phyloP scores from a whole-genome alignment of 2,329 filamentous ascomycete species.

The Basipetospora chlamydospora region DNA sequence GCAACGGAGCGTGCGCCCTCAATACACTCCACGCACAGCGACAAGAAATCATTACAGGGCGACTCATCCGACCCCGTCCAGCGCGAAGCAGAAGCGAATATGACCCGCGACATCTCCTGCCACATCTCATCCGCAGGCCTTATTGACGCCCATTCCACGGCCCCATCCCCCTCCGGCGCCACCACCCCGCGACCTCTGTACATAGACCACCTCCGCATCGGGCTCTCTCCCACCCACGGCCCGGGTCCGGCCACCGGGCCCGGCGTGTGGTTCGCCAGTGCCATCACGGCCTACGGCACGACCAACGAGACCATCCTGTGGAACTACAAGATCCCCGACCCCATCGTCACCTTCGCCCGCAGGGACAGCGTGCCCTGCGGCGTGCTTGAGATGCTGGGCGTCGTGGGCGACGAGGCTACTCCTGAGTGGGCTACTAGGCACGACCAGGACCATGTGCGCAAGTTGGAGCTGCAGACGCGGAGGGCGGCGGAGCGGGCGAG shows the following conservation, averaged over 20 bases:
- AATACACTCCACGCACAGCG: background rate
- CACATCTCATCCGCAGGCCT: constrained; percentile 34
- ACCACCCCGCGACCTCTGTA: constrained; percentile 24
- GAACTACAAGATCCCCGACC: constrained; percentile 43
- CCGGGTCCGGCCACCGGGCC: constrained; percentile 16
- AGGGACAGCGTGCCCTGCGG: constrained; percentile 43
- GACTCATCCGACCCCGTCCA: constrained; percentile 20
- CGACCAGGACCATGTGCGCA: constrained; percentile 18
- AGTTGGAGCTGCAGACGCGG: constrained; percentile 21
- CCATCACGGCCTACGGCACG: constrained; percentile 39
- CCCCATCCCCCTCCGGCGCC: constrained; percentile 11
- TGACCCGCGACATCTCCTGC: constrained; percentile 24
- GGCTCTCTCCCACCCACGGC: too few relatives aligned
- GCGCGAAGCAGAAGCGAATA: constrained; percentile 15
- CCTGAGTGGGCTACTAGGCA: constrained; percentile 38
- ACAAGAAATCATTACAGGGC: background rate
- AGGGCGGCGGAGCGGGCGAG: constrained; percentile 23
- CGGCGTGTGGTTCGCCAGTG: constrained; percentile 42
- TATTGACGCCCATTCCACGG: constrained; percentile 27
- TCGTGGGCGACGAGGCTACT: constrained; percentile 34
- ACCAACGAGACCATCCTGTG: constrained; percentile 41
- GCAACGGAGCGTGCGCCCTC: constrained; percentile 4
- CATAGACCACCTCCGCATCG: constrained; percentile 31
- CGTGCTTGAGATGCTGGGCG: constrained; percentile 37
- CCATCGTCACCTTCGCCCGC: constrained; percentile 33